These are phyloP conservation scores for Colletotrichum tanaceti DNA, from an alignment of 2,329 filamentous ascomycete genomes.

Conservation along the genomic window DNA sequence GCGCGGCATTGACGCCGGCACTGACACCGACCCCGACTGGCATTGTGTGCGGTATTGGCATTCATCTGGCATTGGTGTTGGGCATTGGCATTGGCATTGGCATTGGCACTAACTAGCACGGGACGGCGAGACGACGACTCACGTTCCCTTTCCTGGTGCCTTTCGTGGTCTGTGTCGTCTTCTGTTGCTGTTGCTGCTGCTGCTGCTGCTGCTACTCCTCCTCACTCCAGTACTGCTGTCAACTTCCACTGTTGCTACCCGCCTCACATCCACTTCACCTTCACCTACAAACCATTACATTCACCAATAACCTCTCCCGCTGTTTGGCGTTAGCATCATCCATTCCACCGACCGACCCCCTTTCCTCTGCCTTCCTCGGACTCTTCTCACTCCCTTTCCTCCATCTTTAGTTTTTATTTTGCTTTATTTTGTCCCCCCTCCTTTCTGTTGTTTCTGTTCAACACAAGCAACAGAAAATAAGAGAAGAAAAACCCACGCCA, in stretches of 20 bases:
- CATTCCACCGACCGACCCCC: constrained; percentile 13
- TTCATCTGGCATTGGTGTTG: constrained; percentile 31
- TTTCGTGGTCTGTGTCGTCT: not conserved
- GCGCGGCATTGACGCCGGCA: constrained; percentile 25
- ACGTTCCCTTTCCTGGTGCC: constrained; percentile 31
- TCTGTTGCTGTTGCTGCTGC: not conserved
- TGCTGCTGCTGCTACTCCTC: constrained; percentile 2
- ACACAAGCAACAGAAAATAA: constrained; percentile 17
- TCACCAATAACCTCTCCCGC: not conserved
- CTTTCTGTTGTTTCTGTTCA: not conserved
- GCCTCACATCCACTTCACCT: not conserved
- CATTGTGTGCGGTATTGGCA: constrained; percentile 23
- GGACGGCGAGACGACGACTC: constrained; percentile 36
- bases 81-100: constrained; percentile 22
- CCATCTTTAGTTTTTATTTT: not conserved
- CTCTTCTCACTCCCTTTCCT: not conserved
- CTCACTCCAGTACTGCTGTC: not conserved
- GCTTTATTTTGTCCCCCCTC: too few species aligned
- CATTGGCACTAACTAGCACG: constrained; percentile 15
- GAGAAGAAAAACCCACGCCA: too few species aligned
- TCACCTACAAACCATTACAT: not conserved
- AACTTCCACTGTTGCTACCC: constrained; percentile 2
- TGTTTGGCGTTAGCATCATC: constrained; percentile 15
- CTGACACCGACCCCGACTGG: constrained; percentile 21
- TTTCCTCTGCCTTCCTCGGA: not conserved